Evolutionary conservation across 495 filamentous ascomycete species (phyloP).

Genomic region (Podospora pseudocomata): DNA sequence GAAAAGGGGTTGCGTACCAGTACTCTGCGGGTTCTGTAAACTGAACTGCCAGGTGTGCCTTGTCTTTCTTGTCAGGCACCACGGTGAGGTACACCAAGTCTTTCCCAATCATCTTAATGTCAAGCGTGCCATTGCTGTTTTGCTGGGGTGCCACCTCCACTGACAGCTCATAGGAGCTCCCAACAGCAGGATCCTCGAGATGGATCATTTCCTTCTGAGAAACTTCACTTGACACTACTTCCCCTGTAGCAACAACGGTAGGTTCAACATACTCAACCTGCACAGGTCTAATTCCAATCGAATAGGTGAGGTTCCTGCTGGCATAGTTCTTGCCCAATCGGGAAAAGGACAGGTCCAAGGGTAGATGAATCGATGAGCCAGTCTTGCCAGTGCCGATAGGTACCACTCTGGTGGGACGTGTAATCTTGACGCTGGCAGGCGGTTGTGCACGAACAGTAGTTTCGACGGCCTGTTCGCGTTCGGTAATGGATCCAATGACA

Average conservation of each 20-base stretch:
- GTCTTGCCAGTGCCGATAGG: not conserved
- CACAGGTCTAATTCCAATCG: not conserved
- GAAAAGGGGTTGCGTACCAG: not conserved
- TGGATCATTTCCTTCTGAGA: not conserved
- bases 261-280: not conserved
- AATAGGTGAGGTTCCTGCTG: not conserved
- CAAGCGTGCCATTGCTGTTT: not conserved
- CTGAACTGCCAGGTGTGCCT: not conserved
- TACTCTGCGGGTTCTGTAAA: slow-evolving; percentile 6
- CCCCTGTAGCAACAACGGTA: not conserved
- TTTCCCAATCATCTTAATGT: not conserved
- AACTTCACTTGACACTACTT: not conserved
- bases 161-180: not conserved
- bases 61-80: not conserved
- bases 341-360: not conserved
- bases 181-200: not conserved
- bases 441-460: not conserved
- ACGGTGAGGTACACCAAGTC: slow-evolving; percentile 3
- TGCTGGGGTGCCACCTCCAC: not conserved
- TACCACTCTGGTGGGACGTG: not conserved
- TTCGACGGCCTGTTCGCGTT: not conserved
- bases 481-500: not conserved
- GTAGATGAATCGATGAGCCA: not conserved
- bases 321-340: not conserved
- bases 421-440: not conserved